These are phyloP conservation scores for Apiotrichum veenhuisii DNA, from an alignment of 1,284 basidiomycete genomes.

Conservation along the genomic window DNA sequence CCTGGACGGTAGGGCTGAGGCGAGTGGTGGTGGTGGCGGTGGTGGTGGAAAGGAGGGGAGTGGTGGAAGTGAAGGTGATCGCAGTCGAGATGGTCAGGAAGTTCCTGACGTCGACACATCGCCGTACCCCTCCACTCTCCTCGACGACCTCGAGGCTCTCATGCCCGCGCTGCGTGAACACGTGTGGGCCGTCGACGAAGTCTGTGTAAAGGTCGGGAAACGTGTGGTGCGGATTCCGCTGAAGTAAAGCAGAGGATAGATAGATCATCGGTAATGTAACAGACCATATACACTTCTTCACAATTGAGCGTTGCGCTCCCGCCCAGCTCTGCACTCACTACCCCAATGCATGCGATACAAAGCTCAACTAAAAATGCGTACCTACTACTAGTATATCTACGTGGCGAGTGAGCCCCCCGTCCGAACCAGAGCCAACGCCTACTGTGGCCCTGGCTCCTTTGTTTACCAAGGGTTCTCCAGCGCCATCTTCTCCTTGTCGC, in stretches of 20 bases:
- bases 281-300: too few relatives aligned
- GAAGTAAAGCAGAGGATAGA: background rate
- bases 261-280: too few relatives aligned
- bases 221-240: constrained; percentile 20
- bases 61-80: too few relatives aligned
- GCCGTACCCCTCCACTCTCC: constrained; percentile 1
- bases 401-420: too few relatives aligned
- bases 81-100: background rate
- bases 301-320: too few relatives aligned
- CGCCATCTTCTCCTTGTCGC: constrained; percentile 24
- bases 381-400: too few relatives aligned
- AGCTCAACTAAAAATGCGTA: too few relatives aligned
- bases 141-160: background rate
- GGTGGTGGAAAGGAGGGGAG: background rate
- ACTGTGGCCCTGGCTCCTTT: too few relatives aligned
- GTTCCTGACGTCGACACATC: background rate
- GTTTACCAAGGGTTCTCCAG: constrained; percentile 35
- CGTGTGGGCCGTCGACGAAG: constrained; percentile 30
- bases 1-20: too few relatives aligned
- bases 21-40: background rate
- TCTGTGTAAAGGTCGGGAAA: constrained; percentile 39
- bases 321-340: too few relatives aligned
- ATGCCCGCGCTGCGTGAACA: constrained; percentile 5
- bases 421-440: too few relatives aligned
- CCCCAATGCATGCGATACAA: too few relatives aligned